Conservation (phyloP, 345 rosid species). For the Acer yangbiense region DNA sequence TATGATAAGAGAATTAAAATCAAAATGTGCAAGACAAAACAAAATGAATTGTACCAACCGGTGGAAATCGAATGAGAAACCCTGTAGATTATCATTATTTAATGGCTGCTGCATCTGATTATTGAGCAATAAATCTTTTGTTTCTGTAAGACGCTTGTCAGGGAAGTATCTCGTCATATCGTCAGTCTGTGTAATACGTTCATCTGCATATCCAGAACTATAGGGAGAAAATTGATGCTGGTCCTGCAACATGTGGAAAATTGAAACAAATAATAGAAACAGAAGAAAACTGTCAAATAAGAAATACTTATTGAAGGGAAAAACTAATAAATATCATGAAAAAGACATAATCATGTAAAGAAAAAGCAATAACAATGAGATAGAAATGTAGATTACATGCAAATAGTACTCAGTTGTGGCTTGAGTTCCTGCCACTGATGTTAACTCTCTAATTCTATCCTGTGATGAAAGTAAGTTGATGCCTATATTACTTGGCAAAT, state of each 20-base stretch:
- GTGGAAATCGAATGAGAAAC: conserved; percentile 29
- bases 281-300: neutral
- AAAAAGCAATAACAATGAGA: conserved; percentile 13
- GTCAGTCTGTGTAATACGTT: conserved; percentile 27
- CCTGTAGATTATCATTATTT: conserved; percentile 28
- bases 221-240: conserved; percentile 34
- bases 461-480: conserved; percentile 31
- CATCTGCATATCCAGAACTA: conserved; percentile 30
- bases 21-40: neutral
- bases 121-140: conserved; percentile 21
- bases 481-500: neutral
- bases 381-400: conserved; percentile 38
- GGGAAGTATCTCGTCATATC: conserved; percentile 28
- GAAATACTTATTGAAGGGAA: neutral
- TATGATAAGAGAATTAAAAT: neutral
- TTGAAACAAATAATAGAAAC: neutral
- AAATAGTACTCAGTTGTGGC: conserved; percentile 43
- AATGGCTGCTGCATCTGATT: conserved; percentile 27
- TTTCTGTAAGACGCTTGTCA: conserved; percentile 22
- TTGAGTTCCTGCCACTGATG: conserved; percentile 39
- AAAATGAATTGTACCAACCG: conserved; percentile 34
- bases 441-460: conserved; percentile 72
- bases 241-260: conserved; percentile 31
- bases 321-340: neutral
- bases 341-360: conserved; percentile 3